Conservation (phyloP, 345 rosid species). For the Brassica nigra region DNA sequence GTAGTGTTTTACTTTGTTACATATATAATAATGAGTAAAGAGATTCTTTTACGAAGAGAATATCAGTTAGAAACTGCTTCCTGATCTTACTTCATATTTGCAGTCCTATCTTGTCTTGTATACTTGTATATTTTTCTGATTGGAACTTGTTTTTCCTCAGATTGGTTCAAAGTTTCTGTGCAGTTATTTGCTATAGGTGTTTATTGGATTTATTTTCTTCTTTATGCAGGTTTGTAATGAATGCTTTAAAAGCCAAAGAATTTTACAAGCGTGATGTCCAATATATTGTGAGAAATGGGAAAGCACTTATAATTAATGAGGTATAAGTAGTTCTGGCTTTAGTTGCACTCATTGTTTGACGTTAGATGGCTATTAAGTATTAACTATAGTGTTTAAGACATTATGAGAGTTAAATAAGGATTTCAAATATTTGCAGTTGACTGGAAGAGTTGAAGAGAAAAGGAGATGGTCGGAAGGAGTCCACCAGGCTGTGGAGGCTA, state of each 20-base stretch:
- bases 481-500: slow-evolving; percentile 98
- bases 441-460: slow-evolving; percentile 97
- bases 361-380: not conserved
- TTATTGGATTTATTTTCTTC: not conserved
- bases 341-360: not conserved
- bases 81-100: not conserved
- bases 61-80: slow-evolving; percentile 12
- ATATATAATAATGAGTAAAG: not conserved
- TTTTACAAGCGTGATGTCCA: slow-evolving; percentile 91
- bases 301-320: slow-evolving; percentile 95
- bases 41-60: not conserved
- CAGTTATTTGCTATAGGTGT: slow-evolving; percentile 8
- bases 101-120: not conserved
- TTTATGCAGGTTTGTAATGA: slow-evolving; percentile 81
- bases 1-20: slow-evolving; percentile 12
- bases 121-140: not conserved
- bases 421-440: slow-evolving; percentile 55
- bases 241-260: slow-evolving; percentile 96
- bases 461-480: slow-evolving; percentile 98
- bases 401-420: not conserved
- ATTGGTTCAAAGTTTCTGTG: not conserved
- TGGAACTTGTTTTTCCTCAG: not conserved
- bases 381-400: not conserved
- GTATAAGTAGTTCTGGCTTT: slow-evolving; percentile 44
- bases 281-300: slow-evolving; percentile 87